Evolutionary conservation across 2,329 filamentous ascomycete species (phyloP), one percentile per base, ranked within the genome.

Genomic region (Ceratocystis diversiconidia): DNA sequence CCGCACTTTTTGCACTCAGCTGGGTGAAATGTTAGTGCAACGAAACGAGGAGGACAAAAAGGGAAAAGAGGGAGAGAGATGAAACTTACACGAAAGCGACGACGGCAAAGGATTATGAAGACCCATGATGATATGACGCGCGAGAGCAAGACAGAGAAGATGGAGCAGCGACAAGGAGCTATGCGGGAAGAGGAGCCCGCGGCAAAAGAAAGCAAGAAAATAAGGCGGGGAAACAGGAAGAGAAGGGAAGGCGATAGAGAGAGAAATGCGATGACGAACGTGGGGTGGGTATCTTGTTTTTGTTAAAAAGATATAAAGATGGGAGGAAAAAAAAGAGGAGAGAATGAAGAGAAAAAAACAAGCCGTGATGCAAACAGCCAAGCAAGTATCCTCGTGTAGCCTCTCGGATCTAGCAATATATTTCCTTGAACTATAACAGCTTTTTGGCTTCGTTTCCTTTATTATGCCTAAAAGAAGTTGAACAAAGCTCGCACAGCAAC

Each of bases 1-100:
- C 89, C 89, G 74, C 91, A 94, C 78, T 99, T 99, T 76, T 88
- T 94, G 79, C 94, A 97, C 79, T 99, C 94, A 79, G 90, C 92
- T 96, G 76, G 76, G 70, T 43, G 48, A 57, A 12, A 36, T 10
- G 55, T n/a, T 32, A 17, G 55, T 32, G 15, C 25, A 59, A n/a
- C 28, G 12, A 30, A 12, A 10, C 19, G n/a, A 2, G 12, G 55
- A 2, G 28, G 6, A 19, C 60, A 28, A 43, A 17, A 46, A 28
- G 8, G 6, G 3, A 19, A n/a, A 22, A 30, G 30, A 32, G 44
- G n/a, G 25, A 48, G 64, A 48, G 64, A 61, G 44, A 61, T 8
- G 41, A 48, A 66, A 82, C 84, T 81, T 81, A 87, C 84, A 86
- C 75, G 83, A 82, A 78, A 87, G 78, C 70, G 83, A 85, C 73